Base-by-base conservation (phyloP, 177 flowering plant species). In the Tripterygium wilfordii region DNA sequence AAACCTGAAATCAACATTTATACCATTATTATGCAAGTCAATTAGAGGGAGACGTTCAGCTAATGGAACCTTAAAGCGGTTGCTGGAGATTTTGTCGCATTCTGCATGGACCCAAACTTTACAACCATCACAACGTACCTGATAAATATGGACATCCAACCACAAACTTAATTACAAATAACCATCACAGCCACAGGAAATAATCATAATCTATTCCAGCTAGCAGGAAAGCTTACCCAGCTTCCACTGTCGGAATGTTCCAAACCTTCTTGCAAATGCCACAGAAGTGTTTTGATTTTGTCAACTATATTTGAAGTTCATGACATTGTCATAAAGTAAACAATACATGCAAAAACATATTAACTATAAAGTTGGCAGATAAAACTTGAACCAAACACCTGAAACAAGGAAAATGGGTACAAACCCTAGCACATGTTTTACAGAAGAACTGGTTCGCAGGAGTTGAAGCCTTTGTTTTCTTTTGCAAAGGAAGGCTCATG, bases 241-340 rank as follows among this genome's bases (percentile, higher is more conserved):
- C 71, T 83, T 46, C 86, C 96, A 55, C 94, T 82, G 67, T 87
- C 94, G 26, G 92, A 77, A 54, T 82, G 94, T 90, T 83, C 95
- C 90, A 70, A 53, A 90, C 72, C 60, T 78, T 82, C 75, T 87
- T 90, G 85, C 97, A 94, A 63, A 94, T 75, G 52, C 99, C 99
- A 69, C 99, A 94, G 60, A 60, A 77, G 54, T 94, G 95, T 56
- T 80, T 90, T 40, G 88, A 79, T 62, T 81, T 83, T 48, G 61
- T 54, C 49, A 87, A 61, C 99, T 94, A n/a, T n/a, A n/a, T n/a
- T n/a, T n/a, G n/a, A n/a, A n/a, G n/a, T n/a, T n/a, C n/a, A n/a
- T n/a, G n/a, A n/a, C n/a, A n/a, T n/a, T n/a, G n/a, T n/a, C n/a
- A n/a, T n/a, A n/a, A n/a, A n/a, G n/a, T n/a, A n/a, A n/a, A n/a